Base-by-base conservation (phyloP, 495 filamentous ascomycete genomes). In the Penicillium silybi region DNA sequence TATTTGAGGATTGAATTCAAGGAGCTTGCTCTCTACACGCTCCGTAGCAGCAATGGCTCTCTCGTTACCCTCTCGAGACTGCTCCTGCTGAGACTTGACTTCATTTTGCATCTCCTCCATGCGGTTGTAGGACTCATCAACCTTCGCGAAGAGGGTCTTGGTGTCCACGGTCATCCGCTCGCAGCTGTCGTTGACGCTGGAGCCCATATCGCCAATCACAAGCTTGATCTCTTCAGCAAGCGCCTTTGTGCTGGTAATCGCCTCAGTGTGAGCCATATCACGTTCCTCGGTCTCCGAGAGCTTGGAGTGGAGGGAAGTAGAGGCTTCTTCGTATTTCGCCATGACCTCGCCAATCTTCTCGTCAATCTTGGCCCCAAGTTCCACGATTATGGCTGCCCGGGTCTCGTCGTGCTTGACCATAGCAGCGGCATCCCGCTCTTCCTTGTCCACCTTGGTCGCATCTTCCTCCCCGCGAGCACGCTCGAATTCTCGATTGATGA, bases 131-230 rank as follows among this genome's bases (percentile, higher is more conserved):
- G 90, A 84, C 8, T 88, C 83, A 41, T 89, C 88, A 45, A 97
- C 83, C 38, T 85, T 80, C 42, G 79, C 80, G 59, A 92, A 88
- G 40, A 96, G 87, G 0, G 85, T 86, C 72, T 89, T 89, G 5
- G 89, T 89, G 29, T 93, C 89, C 50, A 85, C 85, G 39, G 85
- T 80, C 75, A 92, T 85, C 53, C 89, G 89, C 64, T 95, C 89
- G 35, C 89, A 82, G 0, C 84, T 84, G 32, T 95, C 89, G n/a
- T 83, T 88, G 48, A 95, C 80, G 22, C 84, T 83, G n/a, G 82
- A 78, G 15, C 89, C 87, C 58, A 97, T 87, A 9, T 87, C 86
- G 51, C 95, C 90, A 54, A 95, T 85, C 5, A 92, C 81, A 2
- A 87, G 68, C 59, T 84, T 88, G 39, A 97, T 84, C 51, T 96